Evolutionary conservation across 1,284 basidiomycete genomes (phyloP).

Genomic region (Cutaneotrichosporon cavernicola): DNA sequence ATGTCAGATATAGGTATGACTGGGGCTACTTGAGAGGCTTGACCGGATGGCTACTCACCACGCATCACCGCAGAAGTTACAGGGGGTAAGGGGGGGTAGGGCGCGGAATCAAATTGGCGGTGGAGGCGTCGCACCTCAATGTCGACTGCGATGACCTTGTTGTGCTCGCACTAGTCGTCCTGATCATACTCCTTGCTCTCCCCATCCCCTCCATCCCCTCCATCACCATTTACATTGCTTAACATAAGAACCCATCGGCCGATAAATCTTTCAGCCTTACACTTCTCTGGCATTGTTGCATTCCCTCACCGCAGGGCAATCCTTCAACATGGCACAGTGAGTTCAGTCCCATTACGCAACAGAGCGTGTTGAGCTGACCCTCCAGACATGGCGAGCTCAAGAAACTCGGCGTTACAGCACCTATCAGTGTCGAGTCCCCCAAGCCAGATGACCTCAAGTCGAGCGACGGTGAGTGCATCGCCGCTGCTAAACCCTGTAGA

Average conservation of each 20-base stretch:
- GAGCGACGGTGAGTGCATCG: conserved; percentile 71
- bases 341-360: background rate
- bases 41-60: background rate
- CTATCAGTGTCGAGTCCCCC: conserved; percentile 75
- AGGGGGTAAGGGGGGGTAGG: background rate
- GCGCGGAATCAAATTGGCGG: background rate
- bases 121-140: background rate
- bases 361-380: conserved; percentile 11
- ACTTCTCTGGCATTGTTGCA: background rate
- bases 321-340: conserved; percentile 19
- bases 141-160: conserved; percentile 2
- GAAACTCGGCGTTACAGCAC: conserved; percentile 67
- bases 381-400: conserved; percentile 26
- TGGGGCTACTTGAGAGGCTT: too few species aligned
- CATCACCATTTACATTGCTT: background rate
- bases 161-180: conserved; percentile 1
- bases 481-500: conserved; percentile 35
- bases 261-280: background rate
- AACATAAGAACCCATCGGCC: background rate
- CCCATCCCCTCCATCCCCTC: too few species aligned
- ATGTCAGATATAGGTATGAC: too few species aligned
- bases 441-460: conserved; percentile 69
- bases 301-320: background rate
- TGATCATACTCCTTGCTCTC: background rate
- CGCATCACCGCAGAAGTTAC: background rate